Base-by-base conservation (phyloP, 1,284 basidiomycete genomes). In the Baeospora myosura region DNA sequence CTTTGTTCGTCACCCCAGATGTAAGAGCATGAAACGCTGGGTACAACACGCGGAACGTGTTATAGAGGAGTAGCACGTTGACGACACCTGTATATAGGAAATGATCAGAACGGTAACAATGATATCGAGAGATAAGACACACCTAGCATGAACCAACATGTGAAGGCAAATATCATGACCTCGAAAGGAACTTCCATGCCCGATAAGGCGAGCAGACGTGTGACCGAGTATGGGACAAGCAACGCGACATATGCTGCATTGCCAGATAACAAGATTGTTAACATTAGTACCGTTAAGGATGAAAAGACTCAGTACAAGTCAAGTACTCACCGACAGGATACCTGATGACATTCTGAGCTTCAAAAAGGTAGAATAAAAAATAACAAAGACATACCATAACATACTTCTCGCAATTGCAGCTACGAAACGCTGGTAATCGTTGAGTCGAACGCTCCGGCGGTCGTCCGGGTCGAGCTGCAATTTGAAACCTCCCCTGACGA, bases 21-120 rank as follows among this genome's bases (percentile, higher is more conserved):
- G 55, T 47, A 30, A 50, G 50, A 24, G 52, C 52, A 43, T 65
- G 59, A 49, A 79, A 69, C 20, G 71, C 72, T 17, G 73, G 72
- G n/a, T 67, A 64, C 26, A 86, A 61, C 36, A 81, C 67, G n/a
- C 76, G 70, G 52, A 83, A 71, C 3, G 78, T 82, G 54, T 81
- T 83, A 61, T 71, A 76, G 21, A 84, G 66, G n/a, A 85, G 63
- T 6, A 70, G 44, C 16, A 80, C 77, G 50, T 85, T 80, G 10
- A 74, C 72, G 18, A 77, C 51, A 33, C 81, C 83, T 86, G 33
- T n/a, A 22, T 22, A 39, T 32, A 6, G 16, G 35, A 17, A 26
- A 26, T 31, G 26, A 25, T 55, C 18, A 59, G 42, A 30, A 34
- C 46, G 28, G 28, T 32, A 40, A 23, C 38, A 41, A 38, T 42